Conservation (phyloP, 1,284 basidiomycete species). For the Ceratobasidium sp. region DNA sequence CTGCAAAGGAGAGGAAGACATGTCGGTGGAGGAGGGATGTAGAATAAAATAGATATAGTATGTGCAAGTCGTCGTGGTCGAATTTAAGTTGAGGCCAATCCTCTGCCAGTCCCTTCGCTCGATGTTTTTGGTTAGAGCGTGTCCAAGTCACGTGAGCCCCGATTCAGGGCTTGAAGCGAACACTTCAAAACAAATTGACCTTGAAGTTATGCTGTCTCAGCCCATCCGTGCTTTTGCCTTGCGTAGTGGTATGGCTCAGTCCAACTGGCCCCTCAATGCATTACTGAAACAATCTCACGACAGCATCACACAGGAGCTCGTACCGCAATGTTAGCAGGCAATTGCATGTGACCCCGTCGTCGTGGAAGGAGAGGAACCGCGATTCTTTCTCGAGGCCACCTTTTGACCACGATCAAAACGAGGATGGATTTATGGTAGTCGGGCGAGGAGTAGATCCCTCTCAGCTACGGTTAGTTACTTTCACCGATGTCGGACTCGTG, state of each 20-base stretch:
- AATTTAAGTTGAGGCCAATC: neutral
- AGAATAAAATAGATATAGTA: slow-evolving; percentile 19
- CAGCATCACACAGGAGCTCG: too few relatives aligned
- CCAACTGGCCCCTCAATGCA: too few relatives aligned
- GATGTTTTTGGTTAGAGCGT: neutral
- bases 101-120: neutral
- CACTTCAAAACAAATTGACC: too few relatives aligned
- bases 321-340: too few relatives aligned
- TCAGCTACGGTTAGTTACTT: slow-evolving; percentile 47
- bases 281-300: too few relatives aligned
- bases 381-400: slow-evolving; percentile 59
- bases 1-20: slow-evolving; percentile 9
- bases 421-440: slow-evolving; percentile 51
- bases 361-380: too few relatives aligned
- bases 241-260: too few relatives aligned
- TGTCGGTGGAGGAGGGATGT: neutral
- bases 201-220: too few relatives aligned
- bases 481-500: neutral
- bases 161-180: too few relatives aligned
- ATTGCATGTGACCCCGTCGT: too few relatives aligned
- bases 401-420: slow-evolving; percentile 74
- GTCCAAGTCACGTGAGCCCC: neutral
- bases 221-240: too few relatives aligned
- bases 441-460: slow-evolving; percentile 45
- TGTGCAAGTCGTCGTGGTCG: slow-evolving; percentile 22